Percentiles rank a stretch among this genome's conserved stretches.
These are phyloP conservation scores for Malassezia yamatoensis DNA, from an alignment of 1,284 basidiomycete genomes.

Conservation along the genomic window DNA sequence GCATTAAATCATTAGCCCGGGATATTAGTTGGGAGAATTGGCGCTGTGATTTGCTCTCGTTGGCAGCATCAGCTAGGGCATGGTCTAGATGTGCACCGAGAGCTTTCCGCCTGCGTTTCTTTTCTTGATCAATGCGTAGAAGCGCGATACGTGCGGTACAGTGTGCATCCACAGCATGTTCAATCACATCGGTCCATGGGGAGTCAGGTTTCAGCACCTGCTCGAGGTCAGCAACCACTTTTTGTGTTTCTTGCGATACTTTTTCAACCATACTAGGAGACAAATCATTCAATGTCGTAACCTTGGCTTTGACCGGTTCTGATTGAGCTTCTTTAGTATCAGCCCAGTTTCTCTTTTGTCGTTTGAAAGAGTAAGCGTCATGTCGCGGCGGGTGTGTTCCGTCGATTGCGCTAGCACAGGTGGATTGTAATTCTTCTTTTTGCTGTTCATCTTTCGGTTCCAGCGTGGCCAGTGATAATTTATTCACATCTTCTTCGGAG, in stretches of 20 bases:
- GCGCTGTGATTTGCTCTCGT: slow-evolving; percentile 18
- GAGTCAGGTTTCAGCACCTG: slow-evolving; percentile 22
- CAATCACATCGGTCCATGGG: slow-evolving; percentile 26
- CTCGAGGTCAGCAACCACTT: slow-evolving; percentile 15
- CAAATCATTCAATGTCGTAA: too few species aligned
- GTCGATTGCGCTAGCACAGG: slow-evolving; percentile 18
- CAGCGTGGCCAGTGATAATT: not conserved
- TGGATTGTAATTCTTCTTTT: not conserved
- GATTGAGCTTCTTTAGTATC: too few species aligned
- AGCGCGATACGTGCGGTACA: slow-evolving; percentile 26
- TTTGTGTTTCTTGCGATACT: slow-evolving; percentile 8
- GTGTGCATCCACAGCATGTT: slow-evolving; percentile 33
- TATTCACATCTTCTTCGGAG: not conserved
- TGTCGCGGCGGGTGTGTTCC: slow-evolving; percentile 29
- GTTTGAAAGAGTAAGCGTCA: slow-evolving; percentile 20
- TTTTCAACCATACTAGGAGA: too few species aligned
- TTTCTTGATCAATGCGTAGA: slow-evolving; percentile 38
- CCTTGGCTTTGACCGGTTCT: too few species aligned
- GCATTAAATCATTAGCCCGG: slow-evolving; percentile 31
- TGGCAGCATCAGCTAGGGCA: slow-evolving; percentile 14
- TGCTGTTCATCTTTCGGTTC: not conserved
- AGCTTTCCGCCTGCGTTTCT: slow-evolving; percentile 28
- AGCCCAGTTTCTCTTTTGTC: too few species aligned
- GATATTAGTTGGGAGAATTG: slow-evolving; percentile 20
- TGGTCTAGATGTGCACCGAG: slow-evolving; percentile 7